These are phyloP conservation scores for Daldinia decipiens DNA, from an alignment of 495 filamentous ascomycete genomes.

Conservation along the genomic window DNA sequence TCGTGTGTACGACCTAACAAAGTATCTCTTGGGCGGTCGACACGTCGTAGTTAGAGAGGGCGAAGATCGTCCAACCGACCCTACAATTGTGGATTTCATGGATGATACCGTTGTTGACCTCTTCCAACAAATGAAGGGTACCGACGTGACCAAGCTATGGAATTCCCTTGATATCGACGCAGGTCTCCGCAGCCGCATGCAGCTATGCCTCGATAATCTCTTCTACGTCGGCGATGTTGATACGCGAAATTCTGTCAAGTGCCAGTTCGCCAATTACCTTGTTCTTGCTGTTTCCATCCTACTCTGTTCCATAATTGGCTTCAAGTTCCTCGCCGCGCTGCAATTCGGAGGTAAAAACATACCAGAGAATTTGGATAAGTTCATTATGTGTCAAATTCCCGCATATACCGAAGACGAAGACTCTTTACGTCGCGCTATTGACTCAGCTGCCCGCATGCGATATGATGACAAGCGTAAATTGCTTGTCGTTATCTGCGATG, in stretches of 20 bases:
- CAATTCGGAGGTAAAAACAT: constrained; percentile 92
- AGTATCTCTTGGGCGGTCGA: constrained; percentile 83
- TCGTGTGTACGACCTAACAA: constrained; percentile 90
- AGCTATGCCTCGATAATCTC: constrained; percentile 89
- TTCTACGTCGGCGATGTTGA: constrained; percentile 95
- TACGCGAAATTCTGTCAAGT: constrained; percentile 86
- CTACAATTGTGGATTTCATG: constrained; percentile 83
- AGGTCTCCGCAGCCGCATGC: constrained; percentile 71
- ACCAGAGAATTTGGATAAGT: constrained; percentile 97
- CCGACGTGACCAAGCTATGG: constrained; percentile 88
- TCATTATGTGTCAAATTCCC: constrained; percentile 96
- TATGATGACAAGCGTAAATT: constrained; percentile 99
- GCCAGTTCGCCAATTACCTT: constrained; percentile 90
- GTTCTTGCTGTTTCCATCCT: constrained; percentile 89
- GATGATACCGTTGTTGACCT: constrained; percentile 74
- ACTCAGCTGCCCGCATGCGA: constrained; percentile 93
- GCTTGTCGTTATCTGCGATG: constrained; percentile 92
- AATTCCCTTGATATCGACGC: constrained; percentile 68
- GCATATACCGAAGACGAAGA: constrained; percentile 99
- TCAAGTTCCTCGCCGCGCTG: constrained; percentile 97
- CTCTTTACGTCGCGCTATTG: constrained; percentile 93
- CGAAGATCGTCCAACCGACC: constrained; percentile 54
- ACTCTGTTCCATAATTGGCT: constrained; percentile 81
- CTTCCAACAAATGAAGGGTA: constrained; percentile 78
- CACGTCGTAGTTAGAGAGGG: constrained; percentile 65